Conservation (phyloP, 1,284 basidiomycete species). For the Porodaedalea pini region DNA sequence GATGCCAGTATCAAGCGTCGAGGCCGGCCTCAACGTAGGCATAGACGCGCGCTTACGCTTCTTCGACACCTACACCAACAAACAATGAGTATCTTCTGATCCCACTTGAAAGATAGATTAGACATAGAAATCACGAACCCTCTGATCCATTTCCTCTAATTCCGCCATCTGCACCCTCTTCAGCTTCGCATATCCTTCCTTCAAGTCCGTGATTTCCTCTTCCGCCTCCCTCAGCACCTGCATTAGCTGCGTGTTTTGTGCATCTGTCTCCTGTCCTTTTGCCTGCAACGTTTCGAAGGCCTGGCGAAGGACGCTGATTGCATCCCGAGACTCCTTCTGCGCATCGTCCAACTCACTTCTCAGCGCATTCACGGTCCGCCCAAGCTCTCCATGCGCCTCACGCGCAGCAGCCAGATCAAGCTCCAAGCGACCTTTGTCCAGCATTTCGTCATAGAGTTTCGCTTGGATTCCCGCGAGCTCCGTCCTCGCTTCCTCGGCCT, state of each 20-base stretch:
- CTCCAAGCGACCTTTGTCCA: background rate
- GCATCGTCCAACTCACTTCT: background rate
- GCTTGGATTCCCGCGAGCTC: background rate
- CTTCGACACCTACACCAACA: background rate
- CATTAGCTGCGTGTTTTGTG: background rate
- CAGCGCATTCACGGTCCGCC: background rate
- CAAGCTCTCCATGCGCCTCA: background rate
- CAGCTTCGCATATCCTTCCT: conserved; percentile 1
- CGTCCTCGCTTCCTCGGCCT: background rate
- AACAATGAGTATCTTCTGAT: background rate
- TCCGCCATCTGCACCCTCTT: background rate
- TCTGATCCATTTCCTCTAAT: conserved; percentile 9
- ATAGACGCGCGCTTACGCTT: conserved; percentile 7
- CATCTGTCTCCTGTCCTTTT: background rate
- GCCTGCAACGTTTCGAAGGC: background rate
- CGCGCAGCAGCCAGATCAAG: background rate
- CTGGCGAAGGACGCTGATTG: background rate
- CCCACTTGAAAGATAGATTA: background rate
- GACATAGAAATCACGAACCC: background rate
- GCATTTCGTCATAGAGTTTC: background rate
- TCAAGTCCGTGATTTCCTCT: background rate
- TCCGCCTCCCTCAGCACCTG: conserved; percentile 4
- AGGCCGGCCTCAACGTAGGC: background rate
- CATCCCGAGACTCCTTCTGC: background rate
- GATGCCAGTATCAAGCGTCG: background rate